These are phyloP conservation scores for Phytomonas francai DNA, from an alignment of 208 protist species.

Conservation along the genomic window DNA sequence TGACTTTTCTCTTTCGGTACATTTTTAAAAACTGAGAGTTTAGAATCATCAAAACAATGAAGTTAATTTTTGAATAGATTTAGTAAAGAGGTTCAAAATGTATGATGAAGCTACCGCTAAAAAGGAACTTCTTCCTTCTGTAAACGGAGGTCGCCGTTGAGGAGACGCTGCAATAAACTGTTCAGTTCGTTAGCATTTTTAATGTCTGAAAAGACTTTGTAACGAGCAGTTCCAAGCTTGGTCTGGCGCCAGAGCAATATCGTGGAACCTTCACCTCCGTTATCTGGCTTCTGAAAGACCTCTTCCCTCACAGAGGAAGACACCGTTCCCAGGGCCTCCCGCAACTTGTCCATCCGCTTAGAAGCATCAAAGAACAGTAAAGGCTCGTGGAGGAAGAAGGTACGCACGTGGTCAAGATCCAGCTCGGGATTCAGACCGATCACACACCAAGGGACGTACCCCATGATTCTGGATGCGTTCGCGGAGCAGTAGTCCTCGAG, in stretches of 20 bases:
- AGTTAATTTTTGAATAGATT: background rate
- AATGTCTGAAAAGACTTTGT: conserved; percentile 11
- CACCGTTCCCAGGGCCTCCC: conserved; percentile 11
- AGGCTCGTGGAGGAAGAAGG: conserved; percentile 39
- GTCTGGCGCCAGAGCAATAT: conserved; percentile 31
- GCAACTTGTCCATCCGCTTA: conserved; percentile 9
- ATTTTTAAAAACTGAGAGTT: background rate
- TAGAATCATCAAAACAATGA: background rate
- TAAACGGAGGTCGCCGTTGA: conserved; percentile 23
- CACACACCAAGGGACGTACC: conserved; percentile 32
- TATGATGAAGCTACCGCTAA: background rate
- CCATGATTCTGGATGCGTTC: conserved; percentile 16
- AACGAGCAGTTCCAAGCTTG: conserved; percentile 18
- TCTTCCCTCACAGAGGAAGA: background rate
- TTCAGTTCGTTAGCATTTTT: conserved; percentile 17
- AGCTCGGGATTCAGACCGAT: conserved; percentile 28
- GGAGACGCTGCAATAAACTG: conserved; percentile 17
- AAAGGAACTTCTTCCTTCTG: background rate
- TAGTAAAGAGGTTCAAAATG: background rate
- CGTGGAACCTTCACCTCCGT: background rate
- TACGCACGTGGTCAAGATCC: conserved; percentile 23
- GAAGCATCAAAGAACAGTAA: conserved; percentile 62
- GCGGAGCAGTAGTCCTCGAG: conserved; percentile 44
- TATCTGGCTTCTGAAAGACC: background rate
- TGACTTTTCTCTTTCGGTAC: background rate